phyloP scores from a whole-genome alignment of 1,139 yeast species.

The Suhomyces bokatorum region DNA sequence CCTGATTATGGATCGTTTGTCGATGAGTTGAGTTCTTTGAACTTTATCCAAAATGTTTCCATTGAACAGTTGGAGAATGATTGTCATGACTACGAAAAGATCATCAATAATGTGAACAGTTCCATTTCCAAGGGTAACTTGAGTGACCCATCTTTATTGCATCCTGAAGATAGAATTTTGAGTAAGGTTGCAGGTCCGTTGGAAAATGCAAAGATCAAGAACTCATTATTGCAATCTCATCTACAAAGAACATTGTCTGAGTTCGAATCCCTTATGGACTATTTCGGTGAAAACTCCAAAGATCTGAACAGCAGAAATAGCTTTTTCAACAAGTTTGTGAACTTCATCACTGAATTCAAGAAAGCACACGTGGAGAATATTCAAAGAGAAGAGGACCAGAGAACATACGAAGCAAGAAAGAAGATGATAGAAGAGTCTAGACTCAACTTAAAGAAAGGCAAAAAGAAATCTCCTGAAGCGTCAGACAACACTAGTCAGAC shows the following conservation, averaged over 20 bases:
- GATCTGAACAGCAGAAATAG: slow-evolving; percentile 49
- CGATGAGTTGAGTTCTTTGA: slow-evolving; percentile 69
- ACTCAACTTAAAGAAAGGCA: slow-evolving; percentile 12
- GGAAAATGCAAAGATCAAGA: slow-evolving; percentile 64
- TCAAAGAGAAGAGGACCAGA: slow-evolving; percentile 49
- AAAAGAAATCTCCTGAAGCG: slow-evolving; percentile 4
- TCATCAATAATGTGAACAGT: slow-evolving; percentile 52
- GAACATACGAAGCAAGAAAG: slow-evolving; percentile 41
- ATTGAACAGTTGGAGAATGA: slow-evolving; percentile 76
- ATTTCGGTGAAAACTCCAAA: slow-evolving; percentile 77
- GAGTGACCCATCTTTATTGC: slow-evolving; percentile 64
- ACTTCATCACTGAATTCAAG: slow-evolving; percentile 44
- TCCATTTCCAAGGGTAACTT: slow-evolving; percentile 72
- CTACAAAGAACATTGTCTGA: slow-evolving; percentile 54
- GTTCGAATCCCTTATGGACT: slow-evolving; percentile 64
- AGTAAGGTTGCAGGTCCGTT: slow-evolving; percentile 48
- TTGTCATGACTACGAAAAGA: slow-evolving; percentile 60
- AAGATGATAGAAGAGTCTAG: slow-evolving; percentile 33
- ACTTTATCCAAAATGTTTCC: slow-evolving; percentile 64
- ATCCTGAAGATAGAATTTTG: slow-evolving; percentile 75
- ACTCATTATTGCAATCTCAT: slow-evolving; percentile 55
- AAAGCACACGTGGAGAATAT: slow-evolving; percentile 49
- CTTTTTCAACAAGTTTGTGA: slow-evolving; percentile 40
- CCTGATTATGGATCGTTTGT: slow-evolving; percentile 77
- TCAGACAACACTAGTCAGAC: background rate